phyloP scores from a whole-genome alignment of 1,284 basidiomycete genomes.

The Amanita bisporigera region DNA sequence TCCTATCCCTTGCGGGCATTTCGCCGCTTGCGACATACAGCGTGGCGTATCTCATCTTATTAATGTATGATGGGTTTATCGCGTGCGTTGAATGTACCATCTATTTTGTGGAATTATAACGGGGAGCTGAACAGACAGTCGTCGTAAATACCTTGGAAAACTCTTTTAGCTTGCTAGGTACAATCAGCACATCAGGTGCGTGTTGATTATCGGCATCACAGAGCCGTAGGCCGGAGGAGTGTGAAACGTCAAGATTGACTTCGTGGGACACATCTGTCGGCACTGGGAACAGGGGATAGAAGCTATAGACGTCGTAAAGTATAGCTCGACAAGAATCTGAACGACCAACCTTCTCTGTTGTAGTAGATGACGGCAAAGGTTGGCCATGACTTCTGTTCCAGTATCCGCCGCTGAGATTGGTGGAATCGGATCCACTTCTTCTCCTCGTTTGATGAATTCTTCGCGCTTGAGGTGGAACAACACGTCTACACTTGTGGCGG shows the following conservation, averaged over 20 bases:
- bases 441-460: constrained; percentile 76
- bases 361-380: constrained; percentile 80
- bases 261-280: constrained; percentile 76
- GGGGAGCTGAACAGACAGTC: not conserved
- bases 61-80: constrained; percentile 75
- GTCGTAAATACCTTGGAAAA: constrained; percentile 73
- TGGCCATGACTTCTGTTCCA: constrained; percentile 76
- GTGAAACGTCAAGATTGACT: constrained; percentile 88
- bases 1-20: constrained; percentile 35
- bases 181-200: constrained; percentile 83
- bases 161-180: constrained; percentile 86
- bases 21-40: constrained; percentile 45
- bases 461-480: constrained; percentile 90
- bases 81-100: constrained; percentile 67
- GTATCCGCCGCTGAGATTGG: constrained; percentile 50
- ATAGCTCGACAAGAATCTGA: not conserved
- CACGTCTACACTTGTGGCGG: constrained; percentile 81
- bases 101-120: constrained; percentile 42
- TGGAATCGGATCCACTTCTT: constrained; percentile 63
- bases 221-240: constrained; percentile 60
- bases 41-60: constrained; percentile 60
- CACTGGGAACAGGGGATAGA: constrained; percentile 94
- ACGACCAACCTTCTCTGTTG: constrained; percentile 79
- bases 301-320: constrained; percentile 52
- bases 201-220: constrained; percentile 50